A percentile compares a stretch with the other conserved stretches of the same genome.
These are phyloP conservation scores for Leishmania amazonensis DNA, from an alignment of 208 protist species.

Conservation along the genomic window DNA sequence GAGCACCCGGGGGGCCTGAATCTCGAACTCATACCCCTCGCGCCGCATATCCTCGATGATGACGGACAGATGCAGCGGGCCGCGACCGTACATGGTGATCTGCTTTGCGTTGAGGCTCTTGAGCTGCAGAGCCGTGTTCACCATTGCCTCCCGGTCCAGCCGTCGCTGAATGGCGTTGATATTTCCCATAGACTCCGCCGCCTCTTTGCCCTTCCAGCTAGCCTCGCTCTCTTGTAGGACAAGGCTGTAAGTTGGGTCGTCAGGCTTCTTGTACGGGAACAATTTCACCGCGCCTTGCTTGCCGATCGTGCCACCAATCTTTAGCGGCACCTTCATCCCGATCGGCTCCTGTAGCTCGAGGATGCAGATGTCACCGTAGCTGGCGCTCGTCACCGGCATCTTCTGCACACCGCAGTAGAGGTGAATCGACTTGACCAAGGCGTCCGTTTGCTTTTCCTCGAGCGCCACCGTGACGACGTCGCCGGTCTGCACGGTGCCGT, in stretches of 20 bases:
- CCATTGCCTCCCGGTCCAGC: constrained; percentile 91
- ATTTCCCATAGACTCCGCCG: constrained; percentile 73
- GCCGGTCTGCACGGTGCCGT: constrained; percentile 87
- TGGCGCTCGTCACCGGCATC: constrained; percentile 57
- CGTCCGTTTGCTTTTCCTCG: constrained; percentile 84
- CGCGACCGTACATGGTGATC: constrained; percentile 92
- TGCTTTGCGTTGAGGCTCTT: constrained; percentile 45
- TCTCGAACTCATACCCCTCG: constrained; percentile 96
- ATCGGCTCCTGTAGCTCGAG: constrained; percentile 85
- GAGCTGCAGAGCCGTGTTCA: constrained; percentile 93
- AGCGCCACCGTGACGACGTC: constrained; percentile 86
- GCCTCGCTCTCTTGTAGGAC: constrained; percentile 91
- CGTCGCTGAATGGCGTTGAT: constrained; percentile 72
- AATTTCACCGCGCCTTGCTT: constrained; percentile 63
- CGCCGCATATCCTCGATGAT: constrained; percentile 98
- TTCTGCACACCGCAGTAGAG: constrained; percentile 88
- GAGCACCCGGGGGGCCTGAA: constrained; percentile 94
- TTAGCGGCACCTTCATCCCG: constrained; percentile 86
- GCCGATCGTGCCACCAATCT: constrained; percentile 89
- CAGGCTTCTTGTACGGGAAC: constrained; percentile 91
- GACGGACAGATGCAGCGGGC: constrained; percentile 97
- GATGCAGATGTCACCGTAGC: constrained; percentile 88
- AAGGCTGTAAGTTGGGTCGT: constrained; percentile 95
- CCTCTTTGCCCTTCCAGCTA: constrained; percentile 92
- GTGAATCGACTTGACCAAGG: constrained; percentile 85